phyloP scores from a whole-genome alignment of 208 protist genomes.

The Baffinella frigidus region DNA sequence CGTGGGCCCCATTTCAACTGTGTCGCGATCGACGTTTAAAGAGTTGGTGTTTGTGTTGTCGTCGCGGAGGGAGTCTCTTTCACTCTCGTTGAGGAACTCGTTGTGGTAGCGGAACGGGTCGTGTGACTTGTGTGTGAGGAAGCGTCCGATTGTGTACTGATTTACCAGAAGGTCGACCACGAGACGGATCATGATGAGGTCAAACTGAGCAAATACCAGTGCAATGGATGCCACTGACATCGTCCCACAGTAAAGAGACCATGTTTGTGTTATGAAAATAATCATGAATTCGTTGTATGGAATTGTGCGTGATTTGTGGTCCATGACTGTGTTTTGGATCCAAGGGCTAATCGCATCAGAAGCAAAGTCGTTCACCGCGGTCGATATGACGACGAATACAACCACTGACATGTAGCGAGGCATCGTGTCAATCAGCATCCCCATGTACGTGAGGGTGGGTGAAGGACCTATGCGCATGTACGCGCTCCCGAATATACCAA shows the following conservation, averaged over 20 bases:
- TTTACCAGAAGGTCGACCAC: slow-evolving; percentile 5
- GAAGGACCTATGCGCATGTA: neutral
- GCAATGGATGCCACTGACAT: neutral
- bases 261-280: neutral
- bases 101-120: too few relatives aligned
- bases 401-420: neutral
- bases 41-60: too few relatives aligned
- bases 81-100: too few relatives aligned
- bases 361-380: slow-evolving; percentile 20
- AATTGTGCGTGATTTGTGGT: slow-evolving; percentile 1
- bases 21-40: too few relatives aligned
- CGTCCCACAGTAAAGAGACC: slow-evolving; percentile 7
- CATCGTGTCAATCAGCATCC: neutral
- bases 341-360: neutral
- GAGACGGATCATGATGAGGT: slow-evolving; percentile 4
- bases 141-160: neutral
- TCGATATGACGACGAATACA: neutral
- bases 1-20: too few relatives aligned
- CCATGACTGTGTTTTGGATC: slow-evolving; percentile 22
- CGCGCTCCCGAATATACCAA: neutral
- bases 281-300: neutral
- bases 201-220: neutral
- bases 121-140: slow-evolving; percentile 1
- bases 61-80: too few relatives aligned
- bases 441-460: neutral